Base-by-base conservation (phyloP, 805 yeast species). In the Sporopachydermia lactativora region DNA sequence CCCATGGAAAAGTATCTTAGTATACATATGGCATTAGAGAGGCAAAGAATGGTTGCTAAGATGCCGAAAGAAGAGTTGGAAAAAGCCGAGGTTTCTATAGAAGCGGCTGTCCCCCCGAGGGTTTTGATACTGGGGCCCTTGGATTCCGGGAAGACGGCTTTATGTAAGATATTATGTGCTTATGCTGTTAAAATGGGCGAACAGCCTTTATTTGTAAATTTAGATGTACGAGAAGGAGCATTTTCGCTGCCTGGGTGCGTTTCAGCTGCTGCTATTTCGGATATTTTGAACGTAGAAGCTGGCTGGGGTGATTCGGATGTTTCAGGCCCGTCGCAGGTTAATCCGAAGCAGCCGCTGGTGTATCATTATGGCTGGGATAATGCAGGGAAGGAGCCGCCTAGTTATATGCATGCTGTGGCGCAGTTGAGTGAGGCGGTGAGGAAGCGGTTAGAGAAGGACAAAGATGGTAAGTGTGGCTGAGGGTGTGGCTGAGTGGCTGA, bases 311-410 rank as follows among this genome's bases (percentile, higher is more conserved):
- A 84, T 38, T 74, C 81, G 17, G 75, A 88, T 1, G 63, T 69
- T 45, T 75, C 80, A 46, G 62, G 66, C 1, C 66, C 66, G 1
- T 51, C 65, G 2, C 47, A 50, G 4, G 47, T 57, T 1, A 88
- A 82, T 55, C 82, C 83, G n/a, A 83, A 84, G 55, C 94, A 84
- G 57, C 96, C 97, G 0, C 56, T 81, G n/a, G 89, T 81, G 5
- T 78, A 81, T 51, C 77, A 71, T 51, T 85, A 66, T 58, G 98
- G 97, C 0, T 67, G 77, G 41, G 82, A 77, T 39, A 59, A 64
- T 31, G 65, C 73, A 8, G 48, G 59, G 1, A 77, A 74, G 8
- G 85, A 85, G 54, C 54, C 69, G 36, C 69, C 66, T 36, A 64
- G 69, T 40, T 85, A 73, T 60, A 66, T 69, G 45, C 60, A 65